Conservation (phyloP, 768 basidiomycete genomes). For the Podaxis sp. region DNA sequence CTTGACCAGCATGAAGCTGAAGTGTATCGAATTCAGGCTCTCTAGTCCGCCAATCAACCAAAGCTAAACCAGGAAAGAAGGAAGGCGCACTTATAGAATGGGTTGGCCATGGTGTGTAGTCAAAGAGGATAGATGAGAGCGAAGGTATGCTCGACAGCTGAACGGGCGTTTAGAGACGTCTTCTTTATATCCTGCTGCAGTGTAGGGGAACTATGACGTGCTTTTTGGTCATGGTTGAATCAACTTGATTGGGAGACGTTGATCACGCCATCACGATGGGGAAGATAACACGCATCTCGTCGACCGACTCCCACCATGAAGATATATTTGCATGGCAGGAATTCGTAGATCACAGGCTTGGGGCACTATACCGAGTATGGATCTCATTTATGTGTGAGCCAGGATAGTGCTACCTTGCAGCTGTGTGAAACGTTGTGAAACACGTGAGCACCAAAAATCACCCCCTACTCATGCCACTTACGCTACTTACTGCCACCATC, state of each 20-base stretch:
- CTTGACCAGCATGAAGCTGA: constrained; percentile 77
- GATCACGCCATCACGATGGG: constrained; percentile 10
- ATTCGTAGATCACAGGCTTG: too few relatives aligned
- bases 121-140: constrained; percentile 3
- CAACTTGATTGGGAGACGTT: not conserved
- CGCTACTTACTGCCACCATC: too few relatives aligned
- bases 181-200: constrained; percentile 7
- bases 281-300: not conserved
- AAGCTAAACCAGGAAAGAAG: not conserved
- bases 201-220: constrained; percentile 1
- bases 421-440: too few relatives aligned
- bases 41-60: constrained; percentile 25
- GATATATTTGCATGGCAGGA: too few relatives aligned
- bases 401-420: too few relatives aligned
- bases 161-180: not conserved
- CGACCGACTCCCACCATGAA: too few relatives aligned
- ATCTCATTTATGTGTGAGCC: too few relatives aligned
- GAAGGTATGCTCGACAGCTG: not conserved
- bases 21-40: constrained; percentile 78
- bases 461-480: too few relatives aligned
- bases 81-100: constrained; percentile 36
- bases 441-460: too few relatives aligned
- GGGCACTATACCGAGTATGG: too few relatives aligned
- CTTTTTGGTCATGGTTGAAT: constrained; percentile 4
- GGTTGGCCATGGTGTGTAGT: constrained; percentile 29